phyloP scores from a whole-genome alignment of 2,329 filamentous ascomycete genomes.

The Fonsecaea monophora region DNA sequence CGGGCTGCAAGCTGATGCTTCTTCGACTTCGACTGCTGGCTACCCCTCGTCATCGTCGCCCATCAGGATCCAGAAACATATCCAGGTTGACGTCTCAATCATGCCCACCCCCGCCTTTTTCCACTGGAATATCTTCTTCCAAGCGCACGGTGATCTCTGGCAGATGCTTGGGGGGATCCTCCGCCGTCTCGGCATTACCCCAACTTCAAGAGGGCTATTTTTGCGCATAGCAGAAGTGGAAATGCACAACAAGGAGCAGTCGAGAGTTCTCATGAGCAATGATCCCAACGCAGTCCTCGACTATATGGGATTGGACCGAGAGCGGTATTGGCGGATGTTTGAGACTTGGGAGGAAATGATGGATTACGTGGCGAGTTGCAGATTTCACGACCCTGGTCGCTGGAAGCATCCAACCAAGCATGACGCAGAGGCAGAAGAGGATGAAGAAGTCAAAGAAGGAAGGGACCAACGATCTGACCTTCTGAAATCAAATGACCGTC shows the following conservation, averaged over 20 bases:
- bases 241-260: constrained; percentile 27
- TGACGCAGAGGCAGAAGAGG: constrained; percentile 54
- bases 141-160: constrained; percentile 75
- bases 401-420: constrained; percentile 3
- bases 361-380: constrained; percentile 32
- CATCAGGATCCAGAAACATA: constrained; percentile 45
- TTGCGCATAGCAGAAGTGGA: constrained; percentile 66
- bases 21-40: neutral
- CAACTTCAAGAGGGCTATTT: constrained; percentile 68
- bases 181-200: constrained; percentile 69
- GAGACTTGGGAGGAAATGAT: constrained; percentile 31
- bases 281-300: constrained; percentile 62
- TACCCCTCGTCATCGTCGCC: neutral
- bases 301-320: constrained; percentile 57
- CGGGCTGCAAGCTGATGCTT: neutral
- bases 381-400: constrained; percentile 28
- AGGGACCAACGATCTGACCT: neutral
- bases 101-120: constrained; percentile 54
- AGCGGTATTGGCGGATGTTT: constrained; percentile 64
- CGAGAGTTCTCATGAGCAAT: constrained; percentile 64
- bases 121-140: constrained; percentile 71
- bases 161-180: constrained; percentile 70
- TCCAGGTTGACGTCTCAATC: constrained; percentile 74
- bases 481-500: constrained; percentile 35
- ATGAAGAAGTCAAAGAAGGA: constrained; percentile 43